These are phyloP conservation scores for Heritiera fomes DNA, from an alignment of 345 rosid species.

Conservation along the genomic window DNA sequence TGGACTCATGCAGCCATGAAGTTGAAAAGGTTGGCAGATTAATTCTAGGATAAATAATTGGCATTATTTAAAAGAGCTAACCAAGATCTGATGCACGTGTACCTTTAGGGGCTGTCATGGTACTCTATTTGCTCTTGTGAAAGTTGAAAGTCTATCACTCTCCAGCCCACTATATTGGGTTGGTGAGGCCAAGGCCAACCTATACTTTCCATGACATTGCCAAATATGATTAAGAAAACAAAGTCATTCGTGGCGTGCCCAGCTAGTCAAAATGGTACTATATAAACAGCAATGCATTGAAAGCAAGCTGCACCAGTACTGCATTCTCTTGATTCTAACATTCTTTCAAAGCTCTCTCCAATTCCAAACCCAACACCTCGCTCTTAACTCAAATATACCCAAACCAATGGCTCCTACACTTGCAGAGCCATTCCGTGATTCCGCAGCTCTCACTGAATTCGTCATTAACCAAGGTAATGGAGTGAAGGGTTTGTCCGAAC, in stretches of 20 bases:
- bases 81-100: background rate
- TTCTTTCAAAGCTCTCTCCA: background rate
- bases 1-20: too few relatives aligned
- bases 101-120: background rate
- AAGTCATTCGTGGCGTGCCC: background rate
- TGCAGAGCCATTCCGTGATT: background rate
- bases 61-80: background rate
- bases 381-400: background rate
- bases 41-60: too few relatives aligned
- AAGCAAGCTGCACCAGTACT: background rate
- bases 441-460: background rate
- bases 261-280: background rate
- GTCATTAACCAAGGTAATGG: conserved; percentile 25
- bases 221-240: background rate
- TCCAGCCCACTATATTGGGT: background rate
- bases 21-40: too few relatives aligned
- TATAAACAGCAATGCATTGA: background rate
- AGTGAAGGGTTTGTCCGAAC: conserved; percentile 23
- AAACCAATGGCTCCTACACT: background rate
- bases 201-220: background rate
- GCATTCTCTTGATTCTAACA: background rate
- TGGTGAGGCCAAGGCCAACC: background rate
- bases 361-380: background rate
- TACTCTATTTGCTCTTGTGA: background rate
- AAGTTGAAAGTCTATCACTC: too few relatives aligned